These are phyloP conservation scores for Epichloe baconii DNA, from an alignment of 2,329 filamentous ascomycete genomes.

Conservation along the genomic window DNA sequence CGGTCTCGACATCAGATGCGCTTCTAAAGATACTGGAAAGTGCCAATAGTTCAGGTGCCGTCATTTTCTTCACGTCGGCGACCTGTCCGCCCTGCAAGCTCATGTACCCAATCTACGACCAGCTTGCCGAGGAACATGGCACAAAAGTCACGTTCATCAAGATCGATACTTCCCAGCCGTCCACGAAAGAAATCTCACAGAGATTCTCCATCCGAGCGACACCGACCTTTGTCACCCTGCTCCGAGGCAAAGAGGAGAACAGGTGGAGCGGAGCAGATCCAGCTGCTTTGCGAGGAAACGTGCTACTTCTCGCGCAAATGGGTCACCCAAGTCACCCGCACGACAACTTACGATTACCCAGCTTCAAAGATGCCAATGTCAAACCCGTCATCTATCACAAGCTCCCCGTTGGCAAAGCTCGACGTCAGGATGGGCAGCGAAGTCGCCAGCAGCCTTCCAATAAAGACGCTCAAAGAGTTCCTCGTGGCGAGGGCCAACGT, in stretches of 20 bases:
- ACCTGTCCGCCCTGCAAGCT: constrained; percentile 76
- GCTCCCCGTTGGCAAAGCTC: constrained; percentile 60
- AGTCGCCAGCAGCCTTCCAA: constrained; percentile 40
- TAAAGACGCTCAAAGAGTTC: constrained; percentile 57
- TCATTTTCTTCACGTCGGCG: constrained; percentile 85
- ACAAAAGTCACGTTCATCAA: constrained; percentile 63
- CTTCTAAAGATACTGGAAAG: constrained; percentile 30
- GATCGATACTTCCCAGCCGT: constrained; percentile 58
- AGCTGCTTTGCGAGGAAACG: constrained; percentile 52
- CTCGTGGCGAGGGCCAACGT: constrained; percentile 47
- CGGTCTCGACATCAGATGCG: constrained; percentile 34
- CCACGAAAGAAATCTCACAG: constrained; percentile 48
- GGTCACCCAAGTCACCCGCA: constrained; percentile 68
- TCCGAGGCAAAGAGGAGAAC: constrained; percentile 61
- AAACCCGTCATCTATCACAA: constrained; percentile 64
- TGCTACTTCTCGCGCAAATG: constrained; percentile 62
- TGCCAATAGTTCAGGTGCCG: constrained; percentile 55
- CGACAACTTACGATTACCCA: constrained; percentile 55
- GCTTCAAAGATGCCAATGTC: constrained; percentile 47
- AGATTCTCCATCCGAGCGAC: constrained; percentile 62
- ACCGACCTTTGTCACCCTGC: constrained; percentile 79
- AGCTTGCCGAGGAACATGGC: constrained; percentile 61
- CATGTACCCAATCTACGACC: constrained; percentile 70
- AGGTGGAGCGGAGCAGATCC: constrained; percentile 71
- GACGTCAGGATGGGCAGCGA: constrained; percentile 59